Evolutionary conservation across 2,329 filamentous ascomycete species (phyloP), one percentile per base, ranked within the genome.

Genomic region (Aaosphaeria pasadenensis): DNA sequence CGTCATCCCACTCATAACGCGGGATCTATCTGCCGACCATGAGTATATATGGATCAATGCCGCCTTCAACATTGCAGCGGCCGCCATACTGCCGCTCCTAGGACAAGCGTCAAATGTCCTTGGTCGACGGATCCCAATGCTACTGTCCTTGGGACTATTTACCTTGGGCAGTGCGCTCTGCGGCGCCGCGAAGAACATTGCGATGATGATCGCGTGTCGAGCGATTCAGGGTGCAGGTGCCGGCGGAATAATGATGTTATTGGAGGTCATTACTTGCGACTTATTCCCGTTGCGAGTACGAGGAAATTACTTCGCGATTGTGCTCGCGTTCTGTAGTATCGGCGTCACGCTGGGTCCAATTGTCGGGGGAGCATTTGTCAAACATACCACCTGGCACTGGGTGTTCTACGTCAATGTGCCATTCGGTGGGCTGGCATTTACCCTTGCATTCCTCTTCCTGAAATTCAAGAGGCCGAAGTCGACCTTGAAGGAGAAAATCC

Each of bases 201-300:
- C 48, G 0, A 75, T 74, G 62, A 64, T 86, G 2, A 79, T 86
- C 29, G 74, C 68, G 50, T 79, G 77, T 7, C 72, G 81, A 3
- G 71, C 71, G 0, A 62, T 85, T 4, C 79, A 84, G 49, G 81
- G 82, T 0, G 53, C 74, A 4, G 76, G 74, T 0, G 69, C 62
- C 4, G 74, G 70, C 2, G 74, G n/a, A 11, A 66, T 74, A 43
- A 65, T 69, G 30, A 64, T 66, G 1, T 56, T 78, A 41, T 69
- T 67, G 1, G 71, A 76, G 28, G 68, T 77, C 24, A 64, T 77
- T 1, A 64, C 77, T 2, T 71, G 71, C 13, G 75, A 78, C 49
- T 61, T 77, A 28, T 71, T 77, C 3, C 72, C 74, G 7, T 59
- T 77, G 13, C 56, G 69, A 30, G 50, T 17, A 63, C 63, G 5